These are phyloP conservation scores for Lolium multiflorum DNA, from an alignment of 176 grass and related monocot genomes.

Conservation along the genomic window DNA sequence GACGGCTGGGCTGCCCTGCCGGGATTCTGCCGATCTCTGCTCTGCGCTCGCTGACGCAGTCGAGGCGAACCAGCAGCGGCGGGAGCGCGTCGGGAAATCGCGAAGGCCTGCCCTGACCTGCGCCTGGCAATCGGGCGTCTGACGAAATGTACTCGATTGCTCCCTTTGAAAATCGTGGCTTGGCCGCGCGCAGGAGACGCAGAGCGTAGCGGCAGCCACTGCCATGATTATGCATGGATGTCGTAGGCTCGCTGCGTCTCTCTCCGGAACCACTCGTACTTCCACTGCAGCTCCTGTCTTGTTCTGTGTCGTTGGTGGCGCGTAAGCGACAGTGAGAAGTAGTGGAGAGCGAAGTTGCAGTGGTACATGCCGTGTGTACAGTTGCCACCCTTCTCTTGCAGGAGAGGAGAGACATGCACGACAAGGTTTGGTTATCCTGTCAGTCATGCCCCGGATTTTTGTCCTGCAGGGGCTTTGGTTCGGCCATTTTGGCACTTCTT, in stretches of 20 bases:
- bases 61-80: not conserved
- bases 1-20: not conserved
- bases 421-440: not conserved
- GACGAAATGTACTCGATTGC: conserved; percentile 1
- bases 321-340: not conserved
- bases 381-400: not conserved
- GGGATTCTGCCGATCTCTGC: not conserved
- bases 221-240: conserved; percentile 1
- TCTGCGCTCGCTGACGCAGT: not conserved
- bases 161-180: not conserved
- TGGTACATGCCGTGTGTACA: not conserved
- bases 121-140: not conserved
- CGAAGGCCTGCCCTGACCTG: not conserved
- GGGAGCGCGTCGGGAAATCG: not conserved
- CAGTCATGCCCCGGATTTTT: not conserved
- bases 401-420: not conserved
- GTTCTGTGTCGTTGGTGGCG: no score
- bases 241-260: not conserved
- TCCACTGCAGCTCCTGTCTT: not conserved
- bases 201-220: not conserved
- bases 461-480: not conserved
- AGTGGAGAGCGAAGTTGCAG: not conserved
- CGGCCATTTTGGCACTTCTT: not conserved
- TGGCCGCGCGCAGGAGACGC: no score
- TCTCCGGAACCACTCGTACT: not conserved